Evolutionary conservation across 2,329 filamentous ascomycete species (phyloP), one percentile per base, ranked within the genome.

Genomic region (Leptosphaerulina australis): DNA sequence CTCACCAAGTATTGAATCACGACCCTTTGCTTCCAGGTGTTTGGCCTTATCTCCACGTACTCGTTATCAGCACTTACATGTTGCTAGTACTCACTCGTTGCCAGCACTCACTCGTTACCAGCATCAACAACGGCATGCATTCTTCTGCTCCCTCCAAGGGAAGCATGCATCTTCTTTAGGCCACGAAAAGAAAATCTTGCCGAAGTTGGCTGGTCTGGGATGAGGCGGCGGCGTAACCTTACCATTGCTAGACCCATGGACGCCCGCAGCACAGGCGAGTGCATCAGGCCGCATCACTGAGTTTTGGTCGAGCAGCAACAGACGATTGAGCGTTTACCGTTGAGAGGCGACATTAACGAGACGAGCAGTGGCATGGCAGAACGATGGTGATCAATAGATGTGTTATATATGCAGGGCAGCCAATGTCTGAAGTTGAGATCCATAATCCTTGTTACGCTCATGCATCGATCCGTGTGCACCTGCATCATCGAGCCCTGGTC

Each of bases 211-310:
- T 29, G 30, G 7, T 8, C 30, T 41, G 36, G 36, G 36, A 36
- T 47, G 45, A 41, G 45, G 37, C 47, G 34, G 47, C 40, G 47
- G 40, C 39, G 47, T 24, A 28, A 50, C 39, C 22, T 44, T n/a
- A 29, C 18, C 12, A 22, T 44, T 11, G 28, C 30, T 41, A 40
- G 40, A 38, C 17, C 26, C 34, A 39, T 39, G 47, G 18, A 44
- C 33, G 39, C 22, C 21, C 22, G 33, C 33, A 26, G 40, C 30
- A 34, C 39, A 34, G 39, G 30, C 29, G 15, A 36, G 6, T 3
- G 14, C 29, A 21, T 22, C 22, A 24, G 24, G 36, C 11, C 15
- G 25, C 21, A 39, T 44, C 33, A 12, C 26, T 44, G 46, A 34
- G 25, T 25, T 11, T 41, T 22, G 24, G 25, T 15, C 30, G 46